These are phyloP conservation scores for Taphrina pruni DNA, from an alignment of 1,139 yeast genomes.

Conservation along the genomic window DNA sequence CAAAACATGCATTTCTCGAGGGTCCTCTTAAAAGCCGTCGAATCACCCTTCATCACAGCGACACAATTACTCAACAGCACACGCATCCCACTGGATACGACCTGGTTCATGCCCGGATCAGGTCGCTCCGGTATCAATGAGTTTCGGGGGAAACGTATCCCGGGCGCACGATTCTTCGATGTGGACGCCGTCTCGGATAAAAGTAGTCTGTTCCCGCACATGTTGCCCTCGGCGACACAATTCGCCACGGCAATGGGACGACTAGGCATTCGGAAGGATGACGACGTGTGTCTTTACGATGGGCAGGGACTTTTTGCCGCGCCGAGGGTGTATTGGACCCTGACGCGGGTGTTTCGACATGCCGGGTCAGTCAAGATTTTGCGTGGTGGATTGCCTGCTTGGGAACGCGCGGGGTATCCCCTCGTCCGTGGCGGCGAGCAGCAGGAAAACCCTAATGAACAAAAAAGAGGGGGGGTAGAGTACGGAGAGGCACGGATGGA, in stretches of 20 bases:
- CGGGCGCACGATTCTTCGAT: conserved; percentile 76
- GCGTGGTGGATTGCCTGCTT: conserved; percentile 38
- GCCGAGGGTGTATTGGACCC: conserved; percentile 29
- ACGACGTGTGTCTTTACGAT: conserved; percentile 28
- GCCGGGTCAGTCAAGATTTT: conserved; percentile 24
- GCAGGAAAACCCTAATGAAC: background rate
- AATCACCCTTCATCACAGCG: conserved; percentile 9
- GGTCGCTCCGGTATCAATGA: conserved; percentile 64
- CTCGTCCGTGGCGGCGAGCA: background rate
- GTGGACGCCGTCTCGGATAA: conserved; percentile 70
- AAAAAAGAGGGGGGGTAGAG: conserved; percentile 33
- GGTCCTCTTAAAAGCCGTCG: background rate
- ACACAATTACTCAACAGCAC: background rate
- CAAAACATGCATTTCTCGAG: background rate
- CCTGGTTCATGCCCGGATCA: conserved; percentile 88
- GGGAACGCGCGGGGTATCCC: conserved; percentile 10
- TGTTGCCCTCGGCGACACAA: conserved; percentile 65
- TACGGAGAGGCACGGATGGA: conserved; percentile 56
- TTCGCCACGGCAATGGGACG: conserved; percentile 21
- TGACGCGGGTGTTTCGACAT: conserved; percentile 20
- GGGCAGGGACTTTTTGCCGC: conserved; percentile 31
- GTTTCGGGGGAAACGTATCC: conserved; percentile 59
- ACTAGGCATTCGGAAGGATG: conserved; percentile 20
- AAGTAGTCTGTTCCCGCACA: conserved; percentile 76
- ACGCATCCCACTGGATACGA: conserved; percentile 63